A percentile compares a stretch with the other conserved stretches of the same genome.
Conservation (phyloP, 2,329 filamentous ascomycete genomes). For the Stachybotrys echinatus region DNA sequence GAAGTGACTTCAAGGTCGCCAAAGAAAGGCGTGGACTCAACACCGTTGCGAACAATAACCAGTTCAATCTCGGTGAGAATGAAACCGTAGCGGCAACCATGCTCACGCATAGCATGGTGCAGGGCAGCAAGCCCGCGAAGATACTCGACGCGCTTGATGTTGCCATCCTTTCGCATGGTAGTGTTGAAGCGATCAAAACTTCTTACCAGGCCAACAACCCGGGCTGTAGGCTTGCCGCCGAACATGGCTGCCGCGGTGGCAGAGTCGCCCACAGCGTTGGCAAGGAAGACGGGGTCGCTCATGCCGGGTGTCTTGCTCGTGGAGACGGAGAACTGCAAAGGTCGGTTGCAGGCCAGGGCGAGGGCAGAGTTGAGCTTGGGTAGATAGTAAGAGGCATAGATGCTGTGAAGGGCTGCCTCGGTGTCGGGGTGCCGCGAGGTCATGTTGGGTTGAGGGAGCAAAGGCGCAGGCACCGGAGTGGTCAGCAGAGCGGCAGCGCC, state of each 20-base stretch:
- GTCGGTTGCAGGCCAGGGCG: conserved; percentile 64
- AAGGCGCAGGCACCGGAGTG: conserved; percentile 56
- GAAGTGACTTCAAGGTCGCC: conserved; percentile 76
- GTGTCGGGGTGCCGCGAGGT: conserved; percentile 69
- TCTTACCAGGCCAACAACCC: conserved; percentile 81
- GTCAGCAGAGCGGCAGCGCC: conserved; percentile 68
- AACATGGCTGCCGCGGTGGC: conserved; percentile 49
- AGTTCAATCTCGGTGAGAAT: conserved; percentile 96
- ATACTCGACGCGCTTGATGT: conserved; percentile 83
- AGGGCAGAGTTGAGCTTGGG: conserved; percentile 84
- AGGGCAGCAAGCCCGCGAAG: conserved; percentile 80
- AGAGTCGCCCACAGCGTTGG: conserved; percentile 52
- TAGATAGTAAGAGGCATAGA: conserved; percentile 74
- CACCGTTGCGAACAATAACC: conserved; percentile 79
- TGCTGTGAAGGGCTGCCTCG: conserved; percentile 67
- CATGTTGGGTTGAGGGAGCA: conserved; percentile 54
- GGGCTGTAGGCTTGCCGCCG: conserved; percentile 42
- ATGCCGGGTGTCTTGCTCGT: conserved; percentile 24
- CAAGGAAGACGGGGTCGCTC: conserved; percentile 59
- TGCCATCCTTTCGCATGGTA: conserved; percentile 81
- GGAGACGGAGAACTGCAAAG: conserved; percentile 47
- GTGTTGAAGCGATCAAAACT: conserved; percentile 94
- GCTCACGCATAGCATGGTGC: conserved; percentile 89
- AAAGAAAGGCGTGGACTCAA: conserved; percentile 68
- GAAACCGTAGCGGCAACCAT: conserved; percentile 90